Evolutionary conservation across 2,329 filamentous ascomycete species (phyloP).

Genomic region (Helminthosporium solani): DNA sequence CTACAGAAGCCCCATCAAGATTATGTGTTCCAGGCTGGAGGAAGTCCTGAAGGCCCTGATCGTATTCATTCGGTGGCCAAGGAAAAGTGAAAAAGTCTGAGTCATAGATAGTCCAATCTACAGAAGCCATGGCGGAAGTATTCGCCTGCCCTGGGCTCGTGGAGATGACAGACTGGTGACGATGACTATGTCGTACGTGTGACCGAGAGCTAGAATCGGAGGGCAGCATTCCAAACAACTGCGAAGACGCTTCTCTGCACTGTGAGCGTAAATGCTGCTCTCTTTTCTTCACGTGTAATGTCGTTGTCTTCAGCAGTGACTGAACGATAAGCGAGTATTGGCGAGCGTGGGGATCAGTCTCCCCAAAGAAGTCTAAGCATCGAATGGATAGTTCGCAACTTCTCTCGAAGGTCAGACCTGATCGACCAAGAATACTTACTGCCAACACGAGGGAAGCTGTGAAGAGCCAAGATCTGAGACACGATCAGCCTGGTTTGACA

Average conservation of each 20-base stretch:
- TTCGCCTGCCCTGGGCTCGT: slow-evolving; percentile 6
- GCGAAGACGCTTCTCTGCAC: slow-evolving; percentile 31
- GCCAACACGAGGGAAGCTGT: slow-evolving; percentile 32
- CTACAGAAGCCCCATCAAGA: slow-evolving; percentile 29
- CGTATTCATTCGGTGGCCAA: slow-evolving; percentile 30
- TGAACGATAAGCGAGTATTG: slow-evolving; percentile 32
- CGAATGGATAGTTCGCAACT: slow-evolving; percentile 25
- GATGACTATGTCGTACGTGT: not conserved
- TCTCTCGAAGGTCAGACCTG: slow-evolving; percentile 21
- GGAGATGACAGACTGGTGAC: slow-evolving; percentile 1
- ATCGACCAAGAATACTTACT: slow-evolving; percentile 27
- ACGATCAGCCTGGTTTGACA: not conserved
- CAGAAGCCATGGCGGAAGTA: slow-evolving; percentile 10
- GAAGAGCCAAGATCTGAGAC: slow-evolving; percentile 31
- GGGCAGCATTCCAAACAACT: slow-evolving; percentile 30
- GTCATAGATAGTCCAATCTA: slow-evolving; percentile 36
- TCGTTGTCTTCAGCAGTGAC: slow-evolving; percentile 28
- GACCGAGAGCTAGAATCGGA: slow-evolving; percentile 5
- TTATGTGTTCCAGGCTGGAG: slow-evolving; percentile 34
- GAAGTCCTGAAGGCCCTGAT: slow-evolving; percentile 33
- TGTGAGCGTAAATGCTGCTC: slow-evolving; percentile 24
- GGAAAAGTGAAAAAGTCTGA: slow-evolving; percentile 34
- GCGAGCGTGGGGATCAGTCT: slow-evolving; percentile 30
- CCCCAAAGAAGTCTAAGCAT: slow-evolving; percentile 30
- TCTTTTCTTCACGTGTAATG: slow-evolving; percentile 25